A percentile compares a stretch with the other conserved stretches of the same genome.
These are phyloP conservation scores for Curvularia verruculosa DNA, from an alignment of 2,329 filamentous ascomycete species.

Conservation along the genomic window DNA sequence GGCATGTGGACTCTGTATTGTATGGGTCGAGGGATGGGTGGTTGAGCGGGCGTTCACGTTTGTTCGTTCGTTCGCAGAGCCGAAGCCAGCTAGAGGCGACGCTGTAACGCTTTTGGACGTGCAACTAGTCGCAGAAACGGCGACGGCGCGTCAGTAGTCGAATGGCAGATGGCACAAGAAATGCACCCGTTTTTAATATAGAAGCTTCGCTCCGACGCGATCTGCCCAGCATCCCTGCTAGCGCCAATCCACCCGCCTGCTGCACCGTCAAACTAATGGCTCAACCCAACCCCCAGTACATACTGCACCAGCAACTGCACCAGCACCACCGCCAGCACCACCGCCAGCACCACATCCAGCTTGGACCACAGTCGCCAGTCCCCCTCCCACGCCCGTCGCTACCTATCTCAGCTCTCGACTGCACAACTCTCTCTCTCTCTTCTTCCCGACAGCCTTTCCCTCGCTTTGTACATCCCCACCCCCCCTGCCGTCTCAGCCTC, in stretches of 20 bases:
- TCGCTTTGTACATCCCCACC: conserved; percentile 9
- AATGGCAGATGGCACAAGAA: conserved; percentile 15
- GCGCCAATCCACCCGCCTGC: conserved; percentile 25
- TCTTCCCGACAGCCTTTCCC: background rate
- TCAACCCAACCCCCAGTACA: conserved; percentile 13
- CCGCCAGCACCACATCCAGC: conserved; percentile 16
- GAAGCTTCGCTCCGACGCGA: conserved; percentile 28
- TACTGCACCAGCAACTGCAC: background rate
- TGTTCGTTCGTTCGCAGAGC: too few species aligned
- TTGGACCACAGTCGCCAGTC: conserved; percentile 19
- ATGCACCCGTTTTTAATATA: conserved; percentile 28
- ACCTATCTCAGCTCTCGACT: conserved; percentile 7
- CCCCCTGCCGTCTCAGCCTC: conserved; percentile 11
- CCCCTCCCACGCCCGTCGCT: conserved; percentile 22
- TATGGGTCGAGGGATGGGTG: too few species aligned
- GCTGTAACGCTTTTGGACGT: background rate
- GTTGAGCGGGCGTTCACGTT: too few species aligned
- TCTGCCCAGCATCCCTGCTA: conserved; percentile 37
- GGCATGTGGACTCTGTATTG: too few species aligned
- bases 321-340: background rate
- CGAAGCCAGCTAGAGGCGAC: too few species aligned
- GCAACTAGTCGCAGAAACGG: background rate
- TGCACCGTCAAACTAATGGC: conserved; percentile 23
- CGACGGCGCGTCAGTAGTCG: conserved; percentile 6
- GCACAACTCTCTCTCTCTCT: too few species aligned